Evolutionary conservation across 1,284 basidiomycete species (phyloP), one percentile per base, ranked within the genome.

Genomic region (Pascua sp.): DNA sequence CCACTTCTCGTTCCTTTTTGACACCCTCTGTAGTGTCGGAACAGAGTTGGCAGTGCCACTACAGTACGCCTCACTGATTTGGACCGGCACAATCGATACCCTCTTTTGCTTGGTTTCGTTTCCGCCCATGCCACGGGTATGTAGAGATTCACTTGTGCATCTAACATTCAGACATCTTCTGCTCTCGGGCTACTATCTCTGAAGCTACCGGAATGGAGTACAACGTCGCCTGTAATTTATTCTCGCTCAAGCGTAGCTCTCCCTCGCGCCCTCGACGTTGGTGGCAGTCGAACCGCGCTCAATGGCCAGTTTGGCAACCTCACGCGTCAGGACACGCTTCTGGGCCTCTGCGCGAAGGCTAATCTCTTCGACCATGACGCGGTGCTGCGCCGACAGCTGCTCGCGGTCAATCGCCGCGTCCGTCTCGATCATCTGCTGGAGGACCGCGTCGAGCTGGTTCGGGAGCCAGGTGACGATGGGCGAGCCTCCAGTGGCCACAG

Each of bases 381-480:
- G 54, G 12, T 45, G 51, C 48, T 51, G 46, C 15, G 60, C 56
- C 18, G 32, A n/a, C 16, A 62, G 60, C n/a, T 45, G 42, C 32
- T 56, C 42, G n/a, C 49, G 54, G 54, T 62, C 47, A 40, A 62
- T 62, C 24, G 11, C 36, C 10, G 50, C 51, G 15, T 62, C 47
- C 11, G 60, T 62, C 13, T 39, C 51, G 16, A 56, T 17, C 53
- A 62, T 59, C 39, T 48, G 41, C 41, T 51, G 41, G 24, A 62
- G 51, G 4, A 62, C 60, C 8, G 60, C 51, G 42, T 56, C 54
- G 18, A 62, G 60, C 57, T 62, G 60, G 60, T 62, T 62, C 18
- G 60, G 60, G 9, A 62, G 51, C 60, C 60, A 62, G 42, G 60
- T 59, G 5, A 59, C 51, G 47, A 62, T 62, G 0, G 60, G 60